These are phyloP conservation scores for Odonthalia washingtoniensis DNA, from an alignment of 31 red algal genomes.

Conservation along the genomic window DNA sequence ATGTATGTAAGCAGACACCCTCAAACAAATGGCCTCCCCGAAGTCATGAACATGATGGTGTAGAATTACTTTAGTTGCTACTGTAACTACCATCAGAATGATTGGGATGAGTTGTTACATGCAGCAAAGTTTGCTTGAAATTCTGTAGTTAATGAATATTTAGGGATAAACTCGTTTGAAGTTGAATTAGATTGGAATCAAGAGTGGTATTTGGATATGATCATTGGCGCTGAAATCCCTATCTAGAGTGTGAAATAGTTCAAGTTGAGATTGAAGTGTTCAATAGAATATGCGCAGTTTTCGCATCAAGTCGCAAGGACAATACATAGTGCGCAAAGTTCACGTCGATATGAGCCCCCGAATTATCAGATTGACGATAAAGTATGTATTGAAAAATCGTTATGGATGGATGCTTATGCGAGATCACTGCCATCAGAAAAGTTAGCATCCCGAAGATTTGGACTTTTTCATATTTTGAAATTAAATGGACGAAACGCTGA, in stretches of 20 bases:
- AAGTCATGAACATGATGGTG: slow-evolving; percentile 45
- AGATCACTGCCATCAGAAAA: slow-evolving; percentile 13
- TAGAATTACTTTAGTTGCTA: slow-evolving; percentile 38
- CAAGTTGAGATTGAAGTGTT: no score
- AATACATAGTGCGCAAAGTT: not conserved
- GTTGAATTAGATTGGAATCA: slow-evolving; percentile 35
- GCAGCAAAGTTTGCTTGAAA: slow-evolving; percentile 36
- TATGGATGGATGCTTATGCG: slow-evolving; percentile 29
- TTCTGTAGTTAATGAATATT: not conserved
- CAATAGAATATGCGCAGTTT: not conserved
- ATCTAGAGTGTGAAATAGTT: not conserved
- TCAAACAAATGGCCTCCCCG: slow-evolving; percentile 38
- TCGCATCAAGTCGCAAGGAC: not conserved
- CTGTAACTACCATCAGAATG: no score
- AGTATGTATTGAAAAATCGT: not conserved
- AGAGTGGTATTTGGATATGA: not conserved
- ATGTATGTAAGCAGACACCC: slow-evolving; percentile 5
- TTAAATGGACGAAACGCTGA: slow-evolving; percentile 44
- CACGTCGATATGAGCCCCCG: not conserved
- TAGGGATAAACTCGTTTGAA: slow-evolving; percentile 35
- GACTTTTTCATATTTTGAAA: slow-evolving; percentile 6
- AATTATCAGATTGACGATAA: slow-evolving; percentile 30
- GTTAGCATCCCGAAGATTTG: not conserved
- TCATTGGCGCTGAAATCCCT: not conserved
- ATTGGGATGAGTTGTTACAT: slow-evolving; percentile 28